Conservation (phyloP, 768 basidiomycete species). For the Crepidotus variabilis region DNA sequence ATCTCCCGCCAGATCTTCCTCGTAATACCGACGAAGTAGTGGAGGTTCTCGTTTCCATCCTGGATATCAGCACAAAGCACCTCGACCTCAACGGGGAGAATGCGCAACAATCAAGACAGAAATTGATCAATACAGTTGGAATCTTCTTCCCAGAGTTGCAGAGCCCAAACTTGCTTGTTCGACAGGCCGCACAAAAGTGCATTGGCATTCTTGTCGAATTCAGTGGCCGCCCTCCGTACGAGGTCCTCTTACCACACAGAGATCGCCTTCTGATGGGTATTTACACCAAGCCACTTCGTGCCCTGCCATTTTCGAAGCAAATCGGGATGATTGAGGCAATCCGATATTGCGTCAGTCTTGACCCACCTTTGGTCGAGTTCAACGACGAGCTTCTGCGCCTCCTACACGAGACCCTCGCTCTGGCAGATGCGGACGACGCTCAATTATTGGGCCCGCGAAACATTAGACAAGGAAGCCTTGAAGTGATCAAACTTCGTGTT, state of each 20-base stretch:
- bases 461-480: slow-evolving; percentile 72
- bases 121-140: slow-evolving; percentile 66
- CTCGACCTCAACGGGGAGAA: slow-evolving; percentile 43
- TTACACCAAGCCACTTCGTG: slow-evolving; percentile 94
- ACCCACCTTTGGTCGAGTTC: slow-evolving; percentile 86
- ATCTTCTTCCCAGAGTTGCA: slow-evolving; percentile 88
- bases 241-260: slow-evolving; percentile 80
- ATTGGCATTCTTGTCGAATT: slow-evolving; percentile 75
- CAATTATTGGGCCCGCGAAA: slow-evolving; percentile 72
- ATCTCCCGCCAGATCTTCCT: slow-evolving; percentile 88
- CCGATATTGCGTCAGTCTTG: slow-evolving; percentile 86
- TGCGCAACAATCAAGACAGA: slow-evolving; percentile 41
- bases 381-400: slow-evolving; percentile 91
- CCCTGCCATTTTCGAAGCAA: slow-evolving; percentile 91
- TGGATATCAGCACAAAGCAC: slow-evolving; percentile 56
- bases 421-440: slow-evolving; percentile 95
- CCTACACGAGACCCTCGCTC: slow-evolving; percentile 87
- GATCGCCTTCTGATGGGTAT: slow-evolving; percentile 87
- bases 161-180: slow-evolving; percentile 80
- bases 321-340: slow-evolving; percentile 98
- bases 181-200: slow-evolving; percentile 78
- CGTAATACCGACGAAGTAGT: slow-evolving; percentile 75
- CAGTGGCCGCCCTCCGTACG: slow-evolving; percentile 65
- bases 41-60: slow-evolving; percentile 66
- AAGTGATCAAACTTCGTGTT: slow-evolving; percentile 86